Evolutionary conservation across 1,284 basidiomycete genomes (phyloP).

Genomic region (Retiboletus flavoniger): DNA sequence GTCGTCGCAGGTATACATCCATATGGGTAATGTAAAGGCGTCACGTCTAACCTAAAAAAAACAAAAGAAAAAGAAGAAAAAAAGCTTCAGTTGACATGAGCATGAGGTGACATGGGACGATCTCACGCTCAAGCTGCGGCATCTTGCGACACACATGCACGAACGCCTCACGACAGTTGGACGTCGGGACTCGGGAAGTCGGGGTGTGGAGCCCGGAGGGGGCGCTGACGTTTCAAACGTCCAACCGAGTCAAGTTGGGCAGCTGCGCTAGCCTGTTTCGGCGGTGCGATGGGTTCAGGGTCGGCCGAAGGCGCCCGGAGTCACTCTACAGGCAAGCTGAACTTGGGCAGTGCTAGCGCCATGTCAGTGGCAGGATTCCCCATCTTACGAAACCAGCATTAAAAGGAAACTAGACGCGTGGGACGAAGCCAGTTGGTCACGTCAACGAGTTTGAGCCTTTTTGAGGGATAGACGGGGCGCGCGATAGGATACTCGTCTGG

Average conservation of each 20-base stretch:
- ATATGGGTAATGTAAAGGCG: neutral
- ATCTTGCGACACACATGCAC: neutral
- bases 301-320: neutral
- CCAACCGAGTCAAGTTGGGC: constrained; percentile 1
- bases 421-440: constrained; percentile 1
- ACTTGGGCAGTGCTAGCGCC: constrained; percentile 11
- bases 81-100: neutral
- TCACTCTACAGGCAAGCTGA: neutral
- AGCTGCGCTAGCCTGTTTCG: neutral
- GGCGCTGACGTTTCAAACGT: constrained; percentile 17
- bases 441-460: neutral
- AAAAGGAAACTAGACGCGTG: constrained; percentile 8
- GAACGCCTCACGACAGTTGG: constrained; percentile 8
- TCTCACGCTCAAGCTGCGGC: neutral
- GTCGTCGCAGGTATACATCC: neutral
- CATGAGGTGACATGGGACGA: constrained; percentile 11
- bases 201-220: neutral
- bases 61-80: neutral
- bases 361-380: neutral
- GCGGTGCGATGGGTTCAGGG: neutral
- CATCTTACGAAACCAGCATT: constrained; percentile 19
- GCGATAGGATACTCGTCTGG: too few species aligned
- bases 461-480: neutral
- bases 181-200: neutral
- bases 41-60: neutral